These are phyloP conservation scores for Epichloe elymi DNA, from an alignment of 2,329 filamentous ascomycete species.

Conservation along the genomic window DNA sequence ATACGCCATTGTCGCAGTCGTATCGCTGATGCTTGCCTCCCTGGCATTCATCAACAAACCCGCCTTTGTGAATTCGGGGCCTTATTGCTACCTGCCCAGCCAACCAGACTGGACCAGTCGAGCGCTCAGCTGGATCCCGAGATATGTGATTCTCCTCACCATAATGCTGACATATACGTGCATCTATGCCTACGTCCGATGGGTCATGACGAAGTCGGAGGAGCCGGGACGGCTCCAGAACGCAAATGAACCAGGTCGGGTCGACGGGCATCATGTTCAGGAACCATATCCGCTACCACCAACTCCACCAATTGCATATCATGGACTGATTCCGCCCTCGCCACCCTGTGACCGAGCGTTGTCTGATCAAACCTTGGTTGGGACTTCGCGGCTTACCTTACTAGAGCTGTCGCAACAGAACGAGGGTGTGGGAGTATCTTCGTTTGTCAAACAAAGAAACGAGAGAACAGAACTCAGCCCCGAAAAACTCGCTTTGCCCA, in stretches of 20 bases:
- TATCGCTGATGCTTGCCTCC: constrained; percentile 47
- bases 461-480: not conserved
- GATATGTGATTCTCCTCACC: constrained; percentile 52
- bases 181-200: constrained; percentile 56
- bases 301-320: constrained; percentile 18
- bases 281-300: constrained; percentile 11
- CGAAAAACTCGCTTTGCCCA: no score
- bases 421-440: not conserved
- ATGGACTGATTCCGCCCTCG: constrained; percentile 20
- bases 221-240: constrained; percentile 5
- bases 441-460: not conserved
- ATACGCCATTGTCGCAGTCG: constrained; percentile 40
- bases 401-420: not conserved
- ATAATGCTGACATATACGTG: constrained; percentile 53
- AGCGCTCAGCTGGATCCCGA: constrained; percentile 58
- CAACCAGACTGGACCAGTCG: constrained; percentile 56
- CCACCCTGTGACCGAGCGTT: constrained; percentile 8
- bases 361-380: constrained; percentile 6
- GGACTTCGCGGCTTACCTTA: not conserved
- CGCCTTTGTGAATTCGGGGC: constrained; percentile 49
- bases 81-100: constrained; percentile 57
- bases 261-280: constrained; percentile 2
- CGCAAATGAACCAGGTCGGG: constrained; percentile 1
- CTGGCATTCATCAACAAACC: constrained; percentile 48
- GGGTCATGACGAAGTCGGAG: constrained; percentile 28